These are phyloP conservation scores for Aspergillus jensenii DNA, from an alignment of 2,329 filamentous ascomycete species.

Conservation along the genomic window DNA sequence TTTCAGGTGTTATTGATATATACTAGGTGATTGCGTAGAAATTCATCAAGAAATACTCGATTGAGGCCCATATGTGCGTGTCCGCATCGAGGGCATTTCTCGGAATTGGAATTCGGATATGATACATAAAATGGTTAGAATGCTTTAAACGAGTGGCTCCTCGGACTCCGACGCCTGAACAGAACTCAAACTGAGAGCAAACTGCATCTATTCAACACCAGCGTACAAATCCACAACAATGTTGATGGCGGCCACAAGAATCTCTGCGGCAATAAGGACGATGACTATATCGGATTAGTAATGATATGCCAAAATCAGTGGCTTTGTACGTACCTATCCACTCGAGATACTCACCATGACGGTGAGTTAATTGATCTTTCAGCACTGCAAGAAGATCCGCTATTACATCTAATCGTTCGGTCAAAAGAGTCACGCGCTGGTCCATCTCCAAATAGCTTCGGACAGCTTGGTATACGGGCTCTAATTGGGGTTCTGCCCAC, in stretches of 20 bases:
- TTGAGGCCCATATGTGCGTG: not conserved
- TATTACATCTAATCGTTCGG: constrained; percentile 88
- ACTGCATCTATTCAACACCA: constrained; percentile 51
- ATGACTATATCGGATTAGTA: constrained; percentile 63
- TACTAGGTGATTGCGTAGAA: not conserved
- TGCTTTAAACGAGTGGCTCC: not conserved
- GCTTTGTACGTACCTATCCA: constrained; percentile 72
- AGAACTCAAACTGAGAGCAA: not conserved
- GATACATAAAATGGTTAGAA: not conserved
- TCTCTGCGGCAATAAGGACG: constrained; percentile 91
- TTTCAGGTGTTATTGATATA: not conserved
- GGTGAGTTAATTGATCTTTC: constrained; percentile 92
- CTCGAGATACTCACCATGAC: constrained; percentile 84
- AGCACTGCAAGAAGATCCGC: constrained; percentile 88
- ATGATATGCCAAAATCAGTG: not conserved
- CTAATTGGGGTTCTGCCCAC: constrained; percentile 96
- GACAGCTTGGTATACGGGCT: constrained; percentile 94
- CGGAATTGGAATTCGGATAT: not conserved
- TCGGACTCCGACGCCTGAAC: not conserved
- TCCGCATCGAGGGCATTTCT: not conserved
- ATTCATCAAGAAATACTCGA: not conserved
- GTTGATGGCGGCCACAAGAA: constrained; percentile 87
- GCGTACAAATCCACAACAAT: constrained; percentile 93
- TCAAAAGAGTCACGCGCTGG: constrained; percentile 84
- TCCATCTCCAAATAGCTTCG: constrained; percentile 97